Evolutionary conservation across 1,139 yeast genomes (phyloP).

Genomic region (Blastobotrys serpentis): DNA sequence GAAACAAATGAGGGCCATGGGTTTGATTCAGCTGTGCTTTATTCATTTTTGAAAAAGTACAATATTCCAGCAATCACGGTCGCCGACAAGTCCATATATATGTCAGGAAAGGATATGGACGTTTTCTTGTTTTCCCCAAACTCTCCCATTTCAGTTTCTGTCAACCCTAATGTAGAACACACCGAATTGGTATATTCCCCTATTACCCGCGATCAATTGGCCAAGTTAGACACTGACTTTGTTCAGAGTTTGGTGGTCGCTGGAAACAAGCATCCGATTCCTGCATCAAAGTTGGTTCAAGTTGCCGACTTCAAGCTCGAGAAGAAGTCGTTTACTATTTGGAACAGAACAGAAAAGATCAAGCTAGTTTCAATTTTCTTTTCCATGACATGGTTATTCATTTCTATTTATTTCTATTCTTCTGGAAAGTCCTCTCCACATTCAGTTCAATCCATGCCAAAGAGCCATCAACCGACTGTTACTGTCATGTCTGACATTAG

Average conservation of each 20-base stretch:
- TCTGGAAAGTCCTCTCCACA: background rate
- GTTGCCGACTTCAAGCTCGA: background rate
- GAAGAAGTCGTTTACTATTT: background rate
- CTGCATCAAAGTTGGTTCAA: background rate
- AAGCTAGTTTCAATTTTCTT: background rate
- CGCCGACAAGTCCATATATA: background rate
- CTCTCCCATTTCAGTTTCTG: conserved; percentile 1
- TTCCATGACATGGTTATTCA: background rate
- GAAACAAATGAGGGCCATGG: background rate
- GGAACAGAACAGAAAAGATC: background rate
- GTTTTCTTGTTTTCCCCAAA: conserved; percentile 1
- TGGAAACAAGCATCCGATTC: background rate
- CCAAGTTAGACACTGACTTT: background rate
- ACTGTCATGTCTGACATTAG: too few species aligned
- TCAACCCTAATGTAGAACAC: background rate
- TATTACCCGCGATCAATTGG: background rate
- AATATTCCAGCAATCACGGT: conserved; percentile 6
- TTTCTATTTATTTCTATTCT: background rate
- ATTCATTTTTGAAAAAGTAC: conserved; percentile 3
- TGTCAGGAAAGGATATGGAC: background rate
- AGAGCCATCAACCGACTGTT: too few species aligned
- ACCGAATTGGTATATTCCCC: background rate
- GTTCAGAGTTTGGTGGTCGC: background rate
- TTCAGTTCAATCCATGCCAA: too few species aligned
- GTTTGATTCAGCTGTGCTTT: background rate